These are phyloP conservation scores for Trichophyton simii DNA, from an alignment of 2,329 filamentous ascomycete species.

Conservation along the genomic window DNA sequence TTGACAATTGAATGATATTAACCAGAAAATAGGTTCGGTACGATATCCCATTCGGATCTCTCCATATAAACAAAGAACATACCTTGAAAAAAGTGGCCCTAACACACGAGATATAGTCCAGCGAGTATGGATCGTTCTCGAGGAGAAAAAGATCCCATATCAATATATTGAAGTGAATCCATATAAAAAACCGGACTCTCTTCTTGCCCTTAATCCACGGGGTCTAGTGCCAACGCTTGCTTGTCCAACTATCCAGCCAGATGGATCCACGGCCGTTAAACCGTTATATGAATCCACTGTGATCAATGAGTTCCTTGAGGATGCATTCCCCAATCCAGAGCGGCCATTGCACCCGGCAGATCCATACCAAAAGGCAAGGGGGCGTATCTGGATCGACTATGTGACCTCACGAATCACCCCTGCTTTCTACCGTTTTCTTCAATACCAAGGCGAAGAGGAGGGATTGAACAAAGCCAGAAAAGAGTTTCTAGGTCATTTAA, in stretches of 20 bases:
- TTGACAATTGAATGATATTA: constrained; percentile 5
- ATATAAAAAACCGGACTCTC: constrained; percentile 57
- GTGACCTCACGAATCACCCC: constrained; percentile 55
- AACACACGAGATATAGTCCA: constrained; percentile 38
- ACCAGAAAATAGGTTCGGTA: constrained; percentile 23
- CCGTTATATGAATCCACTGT: constrained; percentile 62
- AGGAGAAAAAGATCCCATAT: constrained; percentile 60
- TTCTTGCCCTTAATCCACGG: constrained; percentile 60
- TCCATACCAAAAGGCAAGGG: constrained; percentile 52
- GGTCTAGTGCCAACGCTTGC: constrained; percentile 61
- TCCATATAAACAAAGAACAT: neutral
- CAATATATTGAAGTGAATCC: constrained; percentile 70
- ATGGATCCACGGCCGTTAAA: constrained; percentile 28
- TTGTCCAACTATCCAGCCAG: constrained; percentile 11
- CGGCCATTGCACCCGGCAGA: constrained; percentile 46
- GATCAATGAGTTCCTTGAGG: constrained; percentile 64
- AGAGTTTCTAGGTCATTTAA: constrained; percentile 48
- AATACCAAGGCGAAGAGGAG: constrained; percentile 29
- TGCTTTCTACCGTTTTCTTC: constrained; percentile 51
- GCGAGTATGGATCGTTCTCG: constrained; percentile 58
- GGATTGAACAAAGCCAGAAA: constrained; percentile 36
- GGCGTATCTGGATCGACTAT: constrained; percentile 63
- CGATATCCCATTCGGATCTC: neutral
- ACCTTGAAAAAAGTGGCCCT: neutral
- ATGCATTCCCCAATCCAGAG: constrained; percentile 46